Evolutionary conservation across 2,329 filamentous ascomycete genomes (phyloP), one percentile per base, ranked within the genome.

Genomic region (Cylindrodendrum hubeiense): DNA sequence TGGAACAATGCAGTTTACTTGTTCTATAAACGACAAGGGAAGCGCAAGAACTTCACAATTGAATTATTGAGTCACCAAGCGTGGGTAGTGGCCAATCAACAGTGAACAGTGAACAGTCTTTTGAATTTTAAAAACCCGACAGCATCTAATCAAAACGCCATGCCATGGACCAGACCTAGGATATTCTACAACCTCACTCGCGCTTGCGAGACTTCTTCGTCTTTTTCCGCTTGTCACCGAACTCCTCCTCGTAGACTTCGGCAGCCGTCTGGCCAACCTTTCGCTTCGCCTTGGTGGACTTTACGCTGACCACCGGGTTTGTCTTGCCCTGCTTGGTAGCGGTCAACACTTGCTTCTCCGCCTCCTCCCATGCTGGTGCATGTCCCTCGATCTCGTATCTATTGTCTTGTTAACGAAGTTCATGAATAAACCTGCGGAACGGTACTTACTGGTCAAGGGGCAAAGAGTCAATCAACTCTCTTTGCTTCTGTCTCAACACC

Each of bases 401-500:
- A 54, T 8, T 5, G 15, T 15, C 5, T 44, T 5, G 57, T 73
- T 66, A 66, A 59, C 37, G 37, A 10, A 4, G n/a, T 26, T 43
- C 10, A 3, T 3, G 1, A 8, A 17, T n/a, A 15, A 33, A 39
- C 8, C n/a, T 1, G 5, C 5, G 21, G 21, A 19, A 21, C 3
- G 13, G 6, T 10, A 71, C 79, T 75, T 71, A 79, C 74, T 93
- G 91, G 75, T 97, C 94, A 56, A 98, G 85, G 47, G 95, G 95
- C 67, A 98, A 83, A 67, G 94, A 92, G 83, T 98, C 93, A 75
- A 98, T 97, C 70, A 98, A 84, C 71, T 93, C 93, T 73, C 92
- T 90, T 80, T 97, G 93, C 81, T 95, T 93, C 79, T 93, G 90
- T 71, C 88, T 89, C 74, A 97, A 83, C 64, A 89, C 89, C 51